Percentiles rank a stretch among this genome's conserved stretches.
Conservation (phyloP, 2,329 filamentous ascomycete genomes). For the Aspergillus tubingensis region DNA sequence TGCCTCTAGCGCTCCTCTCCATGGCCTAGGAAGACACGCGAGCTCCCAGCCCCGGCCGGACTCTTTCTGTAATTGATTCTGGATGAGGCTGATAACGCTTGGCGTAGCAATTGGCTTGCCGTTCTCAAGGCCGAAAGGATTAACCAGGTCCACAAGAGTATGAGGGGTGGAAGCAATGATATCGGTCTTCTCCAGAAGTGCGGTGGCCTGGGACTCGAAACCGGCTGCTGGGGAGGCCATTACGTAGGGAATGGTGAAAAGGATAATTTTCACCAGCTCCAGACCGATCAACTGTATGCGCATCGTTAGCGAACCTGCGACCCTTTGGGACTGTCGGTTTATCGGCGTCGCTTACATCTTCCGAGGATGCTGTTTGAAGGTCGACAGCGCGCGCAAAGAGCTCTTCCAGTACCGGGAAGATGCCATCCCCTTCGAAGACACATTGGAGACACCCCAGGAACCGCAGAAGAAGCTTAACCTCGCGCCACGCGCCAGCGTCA, state of each 20-base stretch:
- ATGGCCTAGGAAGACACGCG: constrained; percentile 60
- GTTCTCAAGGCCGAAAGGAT: constrained; percentile 70
- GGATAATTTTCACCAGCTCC: constrained; percentile 94
- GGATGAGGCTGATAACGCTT: constrained; percentile 77
- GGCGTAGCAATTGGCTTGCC: constrained; percentile 64
- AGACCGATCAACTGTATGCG: constrained; percentile 60
- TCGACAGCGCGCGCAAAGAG: constrained; percentile 91
- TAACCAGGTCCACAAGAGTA: constrained; percentile 78
- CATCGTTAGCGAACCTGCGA: constrained; percentile 17
- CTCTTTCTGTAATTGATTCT: constrained; percentile 81
- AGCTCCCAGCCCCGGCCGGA: constrained; percentile 74
- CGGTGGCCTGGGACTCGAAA: constrained; percentile 71
- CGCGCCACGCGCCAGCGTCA: constrained; percentile 76
- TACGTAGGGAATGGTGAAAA: constrained; percentile 89
- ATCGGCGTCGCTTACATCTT: constrained; percentile 69
- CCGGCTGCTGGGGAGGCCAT: constrained; percentile 72
- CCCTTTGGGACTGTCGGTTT: neutral
- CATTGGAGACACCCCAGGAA: constrained; percentile 85
- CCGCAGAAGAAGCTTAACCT: constrained; percentile 86
- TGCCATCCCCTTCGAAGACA: constrained; percentile 76
- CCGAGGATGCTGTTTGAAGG: constrained; percentile 86
- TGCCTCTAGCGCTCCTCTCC: constrained; percentile 40
- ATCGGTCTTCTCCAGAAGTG: constrained; percentile 88
- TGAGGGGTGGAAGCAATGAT: constrained; percentile 90
- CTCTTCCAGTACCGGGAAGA: constrained; percentile 83